phyloP scores from a whole-genome alignment of 2,329 filamentous ascomycete species.

The Xylariaceae sp. region DNA sequence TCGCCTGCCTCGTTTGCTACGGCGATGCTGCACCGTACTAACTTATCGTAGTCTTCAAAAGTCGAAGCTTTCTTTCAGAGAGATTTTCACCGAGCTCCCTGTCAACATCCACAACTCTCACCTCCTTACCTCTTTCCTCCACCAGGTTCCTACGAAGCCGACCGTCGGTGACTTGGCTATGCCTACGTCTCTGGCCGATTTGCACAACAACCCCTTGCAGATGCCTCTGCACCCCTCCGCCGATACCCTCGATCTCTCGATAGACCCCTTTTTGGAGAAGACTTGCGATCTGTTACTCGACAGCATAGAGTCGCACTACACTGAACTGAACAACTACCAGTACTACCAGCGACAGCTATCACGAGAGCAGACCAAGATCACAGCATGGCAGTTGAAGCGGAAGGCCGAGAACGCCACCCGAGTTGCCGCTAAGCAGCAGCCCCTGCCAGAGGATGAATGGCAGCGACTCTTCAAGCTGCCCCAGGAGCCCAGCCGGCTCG shows the following conservation, averaged over 20 bases:
- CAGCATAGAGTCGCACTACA: constrained; percentile 96
- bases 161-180: constrained; percentile 64
- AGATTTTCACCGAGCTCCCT: constrained; percentile 87
- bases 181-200: constrained; percentile 72
- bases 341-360: constrained; percentile 89
- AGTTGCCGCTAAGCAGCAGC: constrained; percentile 77
- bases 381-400: constrained; percentile 92
- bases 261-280: constrained; percentile 97
- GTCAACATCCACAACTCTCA: constrained; percentile 94
- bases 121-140: constrained; percentile 88
- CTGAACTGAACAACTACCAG: constrained; percentile 98
- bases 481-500: constrained; percentile 84
- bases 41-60: constrained; percentile 72
- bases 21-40: constrained; percentile 21
- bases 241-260: constrained; percentile 83
- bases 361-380: constrained; percentile 94
- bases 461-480: constrained; percentile 97
- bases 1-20: background rate
- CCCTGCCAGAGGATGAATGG: constrained; percentile 95
- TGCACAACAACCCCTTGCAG: constrained; percentile 59
- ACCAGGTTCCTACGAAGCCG: constrained; percentile 73
- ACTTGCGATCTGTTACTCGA: constrained; percentile 94
- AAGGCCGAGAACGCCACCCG: constrained; percentile 91
- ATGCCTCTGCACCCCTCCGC: constrained; percentile 78
- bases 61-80: constrained; percentile 86